Evolutionary conservation across 1,284 basidiomycete genomes (phyloP), one percentile per base, ranked within the genome.

Genomic region (Rhodotorula sp.): DNA sequence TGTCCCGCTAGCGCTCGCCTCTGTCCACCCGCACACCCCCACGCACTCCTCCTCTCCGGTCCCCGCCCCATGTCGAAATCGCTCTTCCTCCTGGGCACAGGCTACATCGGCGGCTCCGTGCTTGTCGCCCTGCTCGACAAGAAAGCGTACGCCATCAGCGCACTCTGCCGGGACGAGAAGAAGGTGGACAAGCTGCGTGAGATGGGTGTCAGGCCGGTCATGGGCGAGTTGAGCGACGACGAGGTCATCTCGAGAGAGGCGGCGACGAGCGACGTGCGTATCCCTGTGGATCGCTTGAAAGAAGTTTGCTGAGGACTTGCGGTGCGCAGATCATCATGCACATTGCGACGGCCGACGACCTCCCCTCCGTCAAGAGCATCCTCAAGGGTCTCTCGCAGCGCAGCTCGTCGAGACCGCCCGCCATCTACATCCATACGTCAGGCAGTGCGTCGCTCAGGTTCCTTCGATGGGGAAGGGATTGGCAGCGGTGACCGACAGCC

Each of bases 261-360:
- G 4, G 58, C 53, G 0, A 48, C 66, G 59, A 57, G 59, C 20
- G 72, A 73, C 30, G 72, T 71, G 64, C 32, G 47, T 59, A 20
- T 7, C 27, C 13, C 20, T 17, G 13, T 19, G 4, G 27, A 17
- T 19, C 27, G 51, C 51, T 17, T 8, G 15, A 13, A 53, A 9
- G 27, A 29, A 20, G 29, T 15, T 52, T 27, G 30, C 29, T 24
- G 15, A 32, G 30, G 27, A 54, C 22, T 27, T 7, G 13, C 19
- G 10, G 13, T 9, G 19, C 10, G 27, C 49, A 73, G 72, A 46
- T 68, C 55, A 66, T 73, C 59, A 58, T 73, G 20, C 72, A 73
- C 48, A 64, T 70, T 20, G 72, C 72, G 22, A 73, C 72, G 1
- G 72, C 72, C n/a, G 72, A 73, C 53, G 72, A 73, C 63, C 52